These are phyloP conservation scores for Patellifolia procumbens DNA, from an alignment of 179 eudicot genomes.

Conservation along the genomic window DNA sequence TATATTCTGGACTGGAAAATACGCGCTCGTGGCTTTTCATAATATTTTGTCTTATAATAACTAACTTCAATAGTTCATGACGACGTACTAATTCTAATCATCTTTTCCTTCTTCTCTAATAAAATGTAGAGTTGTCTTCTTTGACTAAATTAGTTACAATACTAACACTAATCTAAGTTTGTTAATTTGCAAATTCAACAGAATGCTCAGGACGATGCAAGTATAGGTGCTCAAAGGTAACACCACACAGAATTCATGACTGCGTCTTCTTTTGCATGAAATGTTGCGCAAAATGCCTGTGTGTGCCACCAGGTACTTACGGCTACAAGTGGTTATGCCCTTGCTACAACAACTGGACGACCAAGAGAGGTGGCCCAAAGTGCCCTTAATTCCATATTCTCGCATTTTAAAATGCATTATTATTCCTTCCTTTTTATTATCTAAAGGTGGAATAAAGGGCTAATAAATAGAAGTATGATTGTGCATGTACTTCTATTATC, in stretches of 20 bases:
- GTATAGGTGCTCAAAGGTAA: slow-evolving; percentile 31
- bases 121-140: too few species aligned
- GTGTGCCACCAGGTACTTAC: too few species aligned
- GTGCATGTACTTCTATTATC: too few species aligned
- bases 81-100: neutral
- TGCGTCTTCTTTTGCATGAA: slow-evolving; percentile 40
- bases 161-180: neutral
- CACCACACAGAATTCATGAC: slow-evolving; percentile 13
- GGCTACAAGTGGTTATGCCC: slow-evolving; percentile 39
- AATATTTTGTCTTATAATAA: too few species aligned
- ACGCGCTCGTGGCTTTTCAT: too few species aligned
- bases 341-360: slow-evolving; percentile 53
- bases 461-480: too few species aligned
- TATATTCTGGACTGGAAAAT: too few species aligned
- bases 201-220: slow-evolving; percentile 30
- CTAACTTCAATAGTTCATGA: too few species aligned
- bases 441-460: too few species aligned
- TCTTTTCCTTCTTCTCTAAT: neutral
- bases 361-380: slow-evolving; percentile 40
- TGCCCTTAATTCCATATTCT: slow-evolving; percentile 42
- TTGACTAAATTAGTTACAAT: neutral
- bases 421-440: too few species aligned
- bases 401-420: too few species aligned
- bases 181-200: neutral
- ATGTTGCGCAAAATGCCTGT: slow-evolving; percentile 42